These are phyloP conservation scores for Fibroporia radiculosa DNA, from an alignment of 768 basidiomycete species.

Conservation along the genomic window DNA sequence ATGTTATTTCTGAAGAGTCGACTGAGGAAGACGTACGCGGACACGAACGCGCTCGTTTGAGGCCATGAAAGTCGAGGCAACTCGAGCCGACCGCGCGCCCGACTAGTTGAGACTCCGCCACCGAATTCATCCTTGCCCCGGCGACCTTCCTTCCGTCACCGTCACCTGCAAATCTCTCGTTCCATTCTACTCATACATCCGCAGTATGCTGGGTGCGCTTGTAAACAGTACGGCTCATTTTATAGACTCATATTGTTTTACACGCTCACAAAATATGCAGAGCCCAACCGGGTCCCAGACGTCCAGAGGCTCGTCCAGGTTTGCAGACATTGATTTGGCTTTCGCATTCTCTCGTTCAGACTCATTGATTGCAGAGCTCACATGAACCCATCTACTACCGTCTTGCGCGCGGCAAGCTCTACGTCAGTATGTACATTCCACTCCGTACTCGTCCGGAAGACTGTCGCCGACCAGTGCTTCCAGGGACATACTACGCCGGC, in stretches of 20 bases:
- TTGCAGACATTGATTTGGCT: conserved; percentile 5
- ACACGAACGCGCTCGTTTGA: conserved; percentile 72
- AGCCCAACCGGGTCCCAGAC: conserved; percentile 58
- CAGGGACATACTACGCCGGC: conserved; percentile 48
- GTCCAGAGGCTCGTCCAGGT: conserved; percentile 67
- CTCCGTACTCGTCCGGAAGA: not conserved
- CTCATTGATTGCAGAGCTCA: conserved; percentile 25
- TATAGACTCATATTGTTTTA: not conserved
- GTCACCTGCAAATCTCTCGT: conserved; percentile 2
- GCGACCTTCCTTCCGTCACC: conserved; percentile 3
- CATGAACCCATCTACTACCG: conserved; percentile 51
- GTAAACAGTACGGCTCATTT: conserved; percentile 43
- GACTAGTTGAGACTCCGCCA: conserved; percentile 26
- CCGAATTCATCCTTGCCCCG: conserved; percentile 7
- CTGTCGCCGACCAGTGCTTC: not conserved
- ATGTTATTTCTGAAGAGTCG: conserved; percentile 8
- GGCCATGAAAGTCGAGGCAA: conserved; percentile 33
- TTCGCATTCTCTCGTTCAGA: not conserved
- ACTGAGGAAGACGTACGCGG: conserved; percentile 46
- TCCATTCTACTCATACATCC: conserved; percentile 18
- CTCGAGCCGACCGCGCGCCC: conserved; percentile 32
- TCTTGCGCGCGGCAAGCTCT: conserved; percentile 52
- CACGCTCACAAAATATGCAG: conserved; percentile 24
- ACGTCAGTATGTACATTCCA: conserved; percentile 43
- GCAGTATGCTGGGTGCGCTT: conserved; percentile 51